Base-by-base conservation (phyloP, 768 basidiomycete species). In the Pholiota molesta region DNA sequence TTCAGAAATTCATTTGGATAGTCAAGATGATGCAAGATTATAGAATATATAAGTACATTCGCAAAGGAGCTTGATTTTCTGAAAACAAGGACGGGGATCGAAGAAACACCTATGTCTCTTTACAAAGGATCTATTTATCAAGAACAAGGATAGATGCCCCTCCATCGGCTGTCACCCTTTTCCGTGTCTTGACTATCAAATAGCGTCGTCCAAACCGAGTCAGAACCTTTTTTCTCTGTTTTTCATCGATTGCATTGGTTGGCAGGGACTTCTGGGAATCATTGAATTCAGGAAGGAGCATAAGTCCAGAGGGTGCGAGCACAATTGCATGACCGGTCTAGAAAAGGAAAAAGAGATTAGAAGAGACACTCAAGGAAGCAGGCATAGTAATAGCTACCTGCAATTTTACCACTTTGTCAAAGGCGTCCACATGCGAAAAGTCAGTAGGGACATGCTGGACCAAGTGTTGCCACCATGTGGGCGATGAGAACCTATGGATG, bases 401-500 rank as follows among this genome's bases (percentile, higher is more conserved):
- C 2, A 91, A 76, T 56, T 69, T 83, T 14, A 89, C 89, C 10
- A 91, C 83, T 54, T 82, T 79, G 62, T 90, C 85, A 61, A 91
- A 91, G 0, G 83, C 87, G 39, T 88, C 85, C 0, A 77, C 80
- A 6, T 76, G 74, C 0, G 82, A 81, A 58, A 90, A 80, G 62
- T 89, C 83, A 0, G 87, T 86, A 0, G 87, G 85, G 4, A 91
- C 87, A 66, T 91, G 89, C 19, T 86, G 83, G 1, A 81, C 77
- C 0, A 92, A 69, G 65, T 91, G 88, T 0, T 86, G 80, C 86
- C 88, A 89, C 90, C 90, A 91, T 1, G 86, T 79, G 0, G 88
- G 87, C 0, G 91, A 91, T 0, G 89, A 89, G 70, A 92, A 92
- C 1, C 90, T 79, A 64, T 91, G 90, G 2, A 91, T 65, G n/a